These are phyloP conservation scores for Ogataea angusta DNA, from an alignment of 805 yeast genomes.

Conservation along the genomic window DNA sequence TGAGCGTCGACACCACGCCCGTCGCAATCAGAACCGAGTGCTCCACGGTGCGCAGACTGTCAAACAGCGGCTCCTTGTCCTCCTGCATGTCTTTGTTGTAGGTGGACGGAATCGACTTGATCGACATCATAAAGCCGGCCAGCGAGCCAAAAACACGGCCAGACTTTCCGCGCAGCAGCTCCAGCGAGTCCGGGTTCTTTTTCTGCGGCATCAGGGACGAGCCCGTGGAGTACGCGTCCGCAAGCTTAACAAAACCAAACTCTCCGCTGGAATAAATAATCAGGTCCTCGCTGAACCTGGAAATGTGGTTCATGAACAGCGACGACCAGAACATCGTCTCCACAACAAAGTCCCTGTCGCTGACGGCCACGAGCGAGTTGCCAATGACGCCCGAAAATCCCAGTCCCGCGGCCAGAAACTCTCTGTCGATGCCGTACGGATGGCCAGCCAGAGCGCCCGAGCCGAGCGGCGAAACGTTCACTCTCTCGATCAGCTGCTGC, in stretches of 20 bases:
- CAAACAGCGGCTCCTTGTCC: constrained; percentile 98
- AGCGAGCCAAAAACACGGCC: constrained; percentile 96
- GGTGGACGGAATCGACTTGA: constrained; percentile 96
- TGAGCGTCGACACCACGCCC: constrained; percentile 89
- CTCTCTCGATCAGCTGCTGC: constrained; percentile 72
- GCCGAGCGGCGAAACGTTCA: constrained; percentile 89
- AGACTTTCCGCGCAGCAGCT: constrained; percentile 91
- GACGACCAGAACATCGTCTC: constrained; percentile 96
- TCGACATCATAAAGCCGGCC: constrained; percentile 93
- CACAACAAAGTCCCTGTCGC: constrained; percentile 96
- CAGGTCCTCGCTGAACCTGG: constrained; percentile 91
- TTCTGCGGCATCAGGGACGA: constrained; percentile 98
- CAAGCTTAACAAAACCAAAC: constrained; percentile 88
- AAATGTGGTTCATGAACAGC: constrained; percentile 90
- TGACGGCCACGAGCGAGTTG: constrained; percentile 92
- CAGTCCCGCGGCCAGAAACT: constrained; percentile 72
- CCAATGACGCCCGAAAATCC: constrained; percentile 89
- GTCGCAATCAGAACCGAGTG: constrained; percentile 94
- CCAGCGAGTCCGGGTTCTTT: constrained; percentile 96
- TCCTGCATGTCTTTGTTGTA: constrained; percentile 99
- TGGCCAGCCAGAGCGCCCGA: constrained; percentile 99
- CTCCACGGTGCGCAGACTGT: constrained; percentile 82
- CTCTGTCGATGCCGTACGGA: constrained; percentile 98
- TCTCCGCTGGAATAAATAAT: constrained; percentile 96
- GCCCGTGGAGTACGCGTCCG: constrained; percentile 98